Percentiles rank a stretch among this genome's conserved stretches.
phyloP scores from a whole-genome alignment of 2,329 filamentous ascomycete genomes.

The Botrytis porri region DNA sequence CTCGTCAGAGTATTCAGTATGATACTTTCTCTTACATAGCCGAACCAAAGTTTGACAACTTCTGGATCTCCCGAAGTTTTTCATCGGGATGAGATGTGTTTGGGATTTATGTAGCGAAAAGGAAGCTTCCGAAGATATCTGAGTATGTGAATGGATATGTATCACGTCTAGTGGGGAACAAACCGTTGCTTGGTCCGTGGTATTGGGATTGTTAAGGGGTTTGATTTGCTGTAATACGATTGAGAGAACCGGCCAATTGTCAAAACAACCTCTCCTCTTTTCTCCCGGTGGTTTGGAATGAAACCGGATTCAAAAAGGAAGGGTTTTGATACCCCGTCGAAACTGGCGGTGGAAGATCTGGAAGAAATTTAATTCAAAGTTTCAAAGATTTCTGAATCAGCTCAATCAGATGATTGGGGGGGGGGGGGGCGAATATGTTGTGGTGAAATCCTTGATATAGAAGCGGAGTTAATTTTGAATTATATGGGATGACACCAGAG shows the following conservation, averaged over 20 bases:
- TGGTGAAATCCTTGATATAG: neutral
- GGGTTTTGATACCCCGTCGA: neutral
- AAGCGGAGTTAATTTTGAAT: neutral
- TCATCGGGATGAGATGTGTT: neutral
- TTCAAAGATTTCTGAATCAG: neutral
- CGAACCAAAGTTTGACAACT: neutral
- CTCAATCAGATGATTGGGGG: neutral
- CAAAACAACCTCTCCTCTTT: neutral
- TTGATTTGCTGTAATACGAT: neutral
- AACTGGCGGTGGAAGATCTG: neutral
- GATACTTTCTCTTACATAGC: neutral
- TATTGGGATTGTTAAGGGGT: neutral
- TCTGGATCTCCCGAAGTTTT: neutral
- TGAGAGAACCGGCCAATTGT: neutral
- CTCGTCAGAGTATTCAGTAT: neutral
- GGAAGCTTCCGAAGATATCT: neutral
- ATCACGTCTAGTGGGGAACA: constrained; percentile 1
- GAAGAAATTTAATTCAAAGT: neutral
- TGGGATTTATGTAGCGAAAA: neutral
- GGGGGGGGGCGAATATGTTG: neutral
- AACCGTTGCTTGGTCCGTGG: constrained; percentile 7
- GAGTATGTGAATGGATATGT: neutral
- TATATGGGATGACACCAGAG: neutral
- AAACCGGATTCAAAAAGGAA: neutral
- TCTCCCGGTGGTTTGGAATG: neutral